A percentile compares a stretch with the other conserved stretches of the same genome.
Conservation (phyloP, 805 yeast species). For the Nakazawaea wyomingensis region DNA sequence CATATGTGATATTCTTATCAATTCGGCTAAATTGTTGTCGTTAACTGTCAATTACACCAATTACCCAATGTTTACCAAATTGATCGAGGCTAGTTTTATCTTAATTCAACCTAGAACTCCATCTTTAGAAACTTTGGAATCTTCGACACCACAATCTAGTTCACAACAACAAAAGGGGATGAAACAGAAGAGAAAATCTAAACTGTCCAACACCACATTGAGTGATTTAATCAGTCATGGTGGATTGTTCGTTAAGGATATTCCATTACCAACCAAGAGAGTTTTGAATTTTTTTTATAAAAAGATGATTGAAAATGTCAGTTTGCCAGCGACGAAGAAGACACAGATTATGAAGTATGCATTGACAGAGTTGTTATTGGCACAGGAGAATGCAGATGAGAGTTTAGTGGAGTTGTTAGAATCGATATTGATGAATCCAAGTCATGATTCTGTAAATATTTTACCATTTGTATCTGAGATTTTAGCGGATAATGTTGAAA, state of each 20-base stretch:
- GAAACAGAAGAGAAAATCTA: constrained; percentile 21
- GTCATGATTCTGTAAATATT: constrained; percentile 51
- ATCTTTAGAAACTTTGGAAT: neutral
- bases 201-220: constrained; percentile 26
- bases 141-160: constrained; percentile 17
- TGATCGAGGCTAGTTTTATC: constrained; percentile 52
- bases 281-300: constrained; percentile 43
- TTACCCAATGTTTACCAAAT: constrained; percentile 44
- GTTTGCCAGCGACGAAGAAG: constrained; percentile 59
- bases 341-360: constrained; percentile 48
- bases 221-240: constrained; percentile 68
- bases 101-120: constrained; percentile 34
- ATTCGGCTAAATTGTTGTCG: constrained; percentile 21
- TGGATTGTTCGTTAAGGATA: constrained; percentile 42
- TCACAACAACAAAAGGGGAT: constrained; percentile 10
- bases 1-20: constrained; percentile 26
- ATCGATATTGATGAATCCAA: constrained; percentile 60
- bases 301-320: constrained; percentile 40
- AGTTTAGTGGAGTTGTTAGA: constrained; percentile 48
- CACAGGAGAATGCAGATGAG: constrained; percentile 10
- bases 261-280: constrained; percentile 31
- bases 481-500: constrained; percentile 40
- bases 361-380: constrained; percentile 25
- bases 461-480: constrained; percentile 64
- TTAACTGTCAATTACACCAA: constrained; percentile 34